Evolutionary conservation across 495 filamentous ascomycete species (phyloP).

Genomic region (Tuber umbilicatum): DNA sequence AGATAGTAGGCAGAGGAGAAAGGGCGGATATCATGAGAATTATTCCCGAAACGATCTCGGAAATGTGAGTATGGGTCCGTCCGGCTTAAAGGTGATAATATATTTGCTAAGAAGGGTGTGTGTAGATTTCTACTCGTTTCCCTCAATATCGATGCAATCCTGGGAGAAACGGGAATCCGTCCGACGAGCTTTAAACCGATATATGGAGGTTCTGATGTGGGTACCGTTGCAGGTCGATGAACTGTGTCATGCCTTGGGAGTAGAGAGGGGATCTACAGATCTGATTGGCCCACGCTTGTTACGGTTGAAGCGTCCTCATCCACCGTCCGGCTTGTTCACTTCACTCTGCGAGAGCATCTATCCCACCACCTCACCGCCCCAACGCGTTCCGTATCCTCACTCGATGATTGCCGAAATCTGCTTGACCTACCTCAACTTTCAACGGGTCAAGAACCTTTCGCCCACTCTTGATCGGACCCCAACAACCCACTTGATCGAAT

Average conservation of each 20-base stretch:
- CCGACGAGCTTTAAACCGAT: too few species aligned
- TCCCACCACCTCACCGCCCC: neutral
- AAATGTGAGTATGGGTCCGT: neutral
- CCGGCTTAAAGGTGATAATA: neutral
- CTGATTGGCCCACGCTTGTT: neutral
- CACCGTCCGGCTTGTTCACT: neutral
- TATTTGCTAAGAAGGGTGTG: neutral
- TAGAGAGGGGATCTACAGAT: neutral
- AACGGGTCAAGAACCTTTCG: slow-evolving; percentile 2
- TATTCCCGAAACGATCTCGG: neutral
- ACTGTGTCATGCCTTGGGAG: slow-evolving; percentile 1
- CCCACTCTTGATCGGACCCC: slow-evolving; percentile 1
- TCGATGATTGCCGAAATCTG: neutral
- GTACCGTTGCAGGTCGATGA: neutral
- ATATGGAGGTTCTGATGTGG: slow-evolving; percentile 1
- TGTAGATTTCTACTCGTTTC: neutral
- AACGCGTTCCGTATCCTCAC: neutral
- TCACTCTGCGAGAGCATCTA: neutral
- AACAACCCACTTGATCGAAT: neutral
- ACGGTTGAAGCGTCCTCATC: slow-evolving; percentile 3
- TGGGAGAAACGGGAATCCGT: neutral
- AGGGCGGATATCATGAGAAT: neutral
- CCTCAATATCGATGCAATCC: neutral
- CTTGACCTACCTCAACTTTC: slow-evolving; percentile 6
- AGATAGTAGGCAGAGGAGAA: neutral